Base-by-base conservation (phyloP, 139 green algal species). In the Edaphochlamys debaryana region DNA sequence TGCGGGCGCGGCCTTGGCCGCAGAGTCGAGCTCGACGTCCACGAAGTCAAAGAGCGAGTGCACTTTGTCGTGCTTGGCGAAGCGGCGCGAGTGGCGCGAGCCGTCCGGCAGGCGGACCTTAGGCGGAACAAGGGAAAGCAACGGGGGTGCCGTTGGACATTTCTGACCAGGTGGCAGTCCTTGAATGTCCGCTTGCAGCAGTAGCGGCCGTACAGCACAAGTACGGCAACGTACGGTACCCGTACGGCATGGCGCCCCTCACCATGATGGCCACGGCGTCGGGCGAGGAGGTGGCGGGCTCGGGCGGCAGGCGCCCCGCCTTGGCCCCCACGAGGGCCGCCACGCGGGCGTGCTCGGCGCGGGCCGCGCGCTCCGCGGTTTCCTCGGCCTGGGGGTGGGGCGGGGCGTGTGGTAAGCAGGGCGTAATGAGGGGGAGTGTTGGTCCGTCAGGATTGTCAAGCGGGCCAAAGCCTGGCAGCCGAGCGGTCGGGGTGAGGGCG, bases 11-110 rank as follows among this genome's bases (percentile, higher is more conserved):
- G 30, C 9, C 37, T 73, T 50, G 67, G 37, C 25, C 8, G n/a
- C 54, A 3, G n/a, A 36, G 25, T 71, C 72, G n/a, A 87, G 74
- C 58, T 90, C 48, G 23, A 95, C 85, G 68, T 97, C 94, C 38
- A 98, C 89, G 66, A 92, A 97, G 72, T 96, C 92, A 80, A 97
- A 98, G 34, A 96, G 63, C 25, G 86, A 64, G 48, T 80, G 75
- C 74, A 95, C 37, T 0, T 36, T 42, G 77, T 95, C 86, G 4
- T 27, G 41, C 19, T 54, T 68, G 19, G 67, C 37, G 86, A 97
- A 97, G 67, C 94, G 89, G 29, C 94, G 87, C 19, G 69, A 75
- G 56, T 91, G 84, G 42, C 94, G 83, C 40, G 58, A 88, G 42
- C 94, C 94, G 58, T 90, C 80, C 15, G 93, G 94, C 85, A 96